Evolutionary conservation across 2,329 filamentous ascomycete species (phyloP).

Genomic region (Aspergillus luchuensis): DNA sequence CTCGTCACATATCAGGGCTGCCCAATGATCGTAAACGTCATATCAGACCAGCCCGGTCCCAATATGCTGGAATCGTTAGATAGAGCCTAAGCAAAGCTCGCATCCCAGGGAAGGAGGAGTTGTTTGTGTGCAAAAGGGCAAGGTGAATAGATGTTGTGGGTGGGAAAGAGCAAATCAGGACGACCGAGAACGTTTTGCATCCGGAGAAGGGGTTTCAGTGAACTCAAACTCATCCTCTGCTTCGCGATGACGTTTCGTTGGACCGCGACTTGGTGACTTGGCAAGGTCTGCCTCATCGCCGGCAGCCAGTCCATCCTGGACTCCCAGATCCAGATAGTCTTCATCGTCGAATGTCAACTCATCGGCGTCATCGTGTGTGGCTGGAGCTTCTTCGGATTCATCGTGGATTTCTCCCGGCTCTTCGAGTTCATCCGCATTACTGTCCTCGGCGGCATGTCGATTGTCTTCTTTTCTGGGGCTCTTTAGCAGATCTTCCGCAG

Average conservation of each 20-base stretch:
- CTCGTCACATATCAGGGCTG: neutral
- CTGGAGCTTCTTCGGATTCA: constrained; percentile 20
- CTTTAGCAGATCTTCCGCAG: constrained; percentile 37
- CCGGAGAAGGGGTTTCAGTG: constrained; percentile 33
- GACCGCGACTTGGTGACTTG: constrained; percentile 24
- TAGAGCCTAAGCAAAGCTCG: neutral
- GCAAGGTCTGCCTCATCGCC: constrained; percentile 26
- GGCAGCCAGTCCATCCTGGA: constrained; percentile 26
- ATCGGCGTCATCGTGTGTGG: constrained; percentile 21
- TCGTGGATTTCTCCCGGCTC: constrained; percentile 21
- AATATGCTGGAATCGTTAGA: constrained; percentile 12
- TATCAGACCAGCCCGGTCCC: constrained; percentile 6
- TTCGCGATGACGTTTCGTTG: constrained; percentile 40
- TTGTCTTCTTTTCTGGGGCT: constrained; percentile 24
- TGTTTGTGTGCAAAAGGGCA: neutral
- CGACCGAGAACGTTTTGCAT: constrained; percentile 57
- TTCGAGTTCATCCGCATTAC: constrained; percentile 15
- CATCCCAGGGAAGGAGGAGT: neutral
- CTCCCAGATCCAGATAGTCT: constrained; percentile 44
- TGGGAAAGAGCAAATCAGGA: constrained; percentile 31
- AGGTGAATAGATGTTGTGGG: constrained; percentile 5
- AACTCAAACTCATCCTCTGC: constrained; percentile 38
- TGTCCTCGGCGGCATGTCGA: constrained; percentile 14
- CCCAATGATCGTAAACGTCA: neutral
- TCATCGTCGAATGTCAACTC: constrained; percentile 31